A percentile compares a stretch with the other conserved stretches of the same genome.
Conservation (phyloP, 2,329 filamentous ascomycete genomes). For the Aspergillus flavus region DNA sequence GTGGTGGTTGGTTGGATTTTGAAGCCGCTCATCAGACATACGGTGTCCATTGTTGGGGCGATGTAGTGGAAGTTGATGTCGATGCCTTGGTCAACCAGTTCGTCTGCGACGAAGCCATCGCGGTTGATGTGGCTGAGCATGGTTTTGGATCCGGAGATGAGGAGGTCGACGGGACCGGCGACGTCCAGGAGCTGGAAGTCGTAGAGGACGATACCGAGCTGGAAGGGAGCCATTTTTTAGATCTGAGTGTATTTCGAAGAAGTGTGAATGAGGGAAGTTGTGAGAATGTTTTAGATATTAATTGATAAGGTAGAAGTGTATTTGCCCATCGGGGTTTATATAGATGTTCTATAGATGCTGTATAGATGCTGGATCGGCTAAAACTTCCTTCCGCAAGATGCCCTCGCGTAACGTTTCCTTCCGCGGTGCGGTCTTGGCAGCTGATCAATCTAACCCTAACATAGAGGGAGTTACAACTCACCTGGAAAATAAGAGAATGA, state of each 20-base stretch:
- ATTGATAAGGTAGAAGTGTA: neutral
- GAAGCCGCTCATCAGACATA: neutral
- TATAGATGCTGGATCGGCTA: neutral
- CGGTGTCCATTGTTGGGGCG: neutral
- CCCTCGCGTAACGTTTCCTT: neutral
- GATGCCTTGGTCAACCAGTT: neutral
- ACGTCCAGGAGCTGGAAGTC: neutral
- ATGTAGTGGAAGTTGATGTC: neutral
- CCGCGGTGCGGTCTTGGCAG: neutral
- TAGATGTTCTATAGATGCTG: neutral
- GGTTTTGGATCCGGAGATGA: neutral
- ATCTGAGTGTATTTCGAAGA: accelerated
- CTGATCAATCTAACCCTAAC: neutral
- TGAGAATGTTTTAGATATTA: neutral
- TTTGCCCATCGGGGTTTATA: neutral
- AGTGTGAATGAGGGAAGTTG: neutral
- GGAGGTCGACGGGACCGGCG: neutral
- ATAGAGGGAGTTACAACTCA: neutral
- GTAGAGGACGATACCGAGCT: neutral
- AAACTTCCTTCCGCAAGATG: neutral
- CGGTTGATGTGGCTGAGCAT: neutral
- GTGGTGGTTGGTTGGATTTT: neutral
- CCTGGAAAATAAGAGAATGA: no score
- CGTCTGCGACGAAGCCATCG: neutral
- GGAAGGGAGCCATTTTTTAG: neutral